phyloP scores from a whole-genome alignment of 1,139 yeast genomes.

The Debaryomyces subglobosus region DNA sequence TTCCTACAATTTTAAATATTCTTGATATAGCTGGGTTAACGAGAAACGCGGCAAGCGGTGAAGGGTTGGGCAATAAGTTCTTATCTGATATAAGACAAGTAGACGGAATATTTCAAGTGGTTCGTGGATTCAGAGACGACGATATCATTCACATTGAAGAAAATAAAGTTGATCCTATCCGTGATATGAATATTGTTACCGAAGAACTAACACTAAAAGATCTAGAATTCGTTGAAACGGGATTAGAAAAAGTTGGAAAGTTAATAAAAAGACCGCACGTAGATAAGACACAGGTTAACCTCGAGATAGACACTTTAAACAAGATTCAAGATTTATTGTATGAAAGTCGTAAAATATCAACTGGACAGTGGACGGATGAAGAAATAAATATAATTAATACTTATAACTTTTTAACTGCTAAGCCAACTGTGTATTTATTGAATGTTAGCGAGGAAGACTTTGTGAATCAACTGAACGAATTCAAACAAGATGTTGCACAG shows the following conservation, averaged over 20 bases:
- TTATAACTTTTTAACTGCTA: conserved; percentile 67
- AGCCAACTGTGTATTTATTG: conserved; percentile 64
- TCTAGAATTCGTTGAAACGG: conserved; percentile 63
- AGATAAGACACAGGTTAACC: conserved; percentile 32
- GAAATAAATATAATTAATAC: conserved; percentile 61
- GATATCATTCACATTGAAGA: conserved; percentile 74
- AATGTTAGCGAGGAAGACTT: conserved; percentile 65
- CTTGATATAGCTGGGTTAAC: conserved; percentile 79
- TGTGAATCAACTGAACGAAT: conserved; percentile 47
- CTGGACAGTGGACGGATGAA: conserved; percentile 53
- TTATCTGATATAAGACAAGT: conserved; percentile 71
- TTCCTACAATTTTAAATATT: conserved; percentile 61
- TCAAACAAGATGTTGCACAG: conserved; percentile 38
- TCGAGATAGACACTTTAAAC: conserved; percentile 51
- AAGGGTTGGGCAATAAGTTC: conserved; percentile 76
- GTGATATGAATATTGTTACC: conserved; percentile 69
- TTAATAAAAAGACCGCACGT: conserved; percentile 43
- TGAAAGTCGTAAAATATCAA: conserved; percentile 58
- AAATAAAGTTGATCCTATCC: conserved; percentile 60
- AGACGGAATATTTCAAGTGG: conserved; percentile 74
- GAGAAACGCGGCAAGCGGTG: conserved; percentile 74
- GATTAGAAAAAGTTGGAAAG: conserved; percentile 50
- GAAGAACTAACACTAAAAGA: conserved; percentile 77
- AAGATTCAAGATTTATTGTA: conserved; percentile 54
- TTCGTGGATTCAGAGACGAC: conserved; percentile 67